Base-by-base conservation (phyloP, 2,329 filamentous ascomycete species). In the Sphaerulina vaccinii region DNA sequence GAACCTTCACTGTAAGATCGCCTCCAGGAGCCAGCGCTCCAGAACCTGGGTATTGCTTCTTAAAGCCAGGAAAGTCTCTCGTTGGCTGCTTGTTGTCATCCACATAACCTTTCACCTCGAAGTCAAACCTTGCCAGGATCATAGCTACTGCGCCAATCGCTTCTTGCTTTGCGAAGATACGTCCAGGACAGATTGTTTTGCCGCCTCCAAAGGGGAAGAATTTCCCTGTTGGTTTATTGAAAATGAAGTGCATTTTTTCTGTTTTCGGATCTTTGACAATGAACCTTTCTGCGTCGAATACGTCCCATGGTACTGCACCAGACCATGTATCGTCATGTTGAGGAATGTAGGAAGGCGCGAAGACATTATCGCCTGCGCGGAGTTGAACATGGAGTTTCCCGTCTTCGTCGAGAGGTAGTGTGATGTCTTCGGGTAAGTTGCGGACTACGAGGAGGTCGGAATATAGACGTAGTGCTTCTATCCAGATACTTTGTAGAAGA, bases 201-300 rank as follows among this genome's bases (percentile, higher is more conserved):
- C 62, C 64, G 15, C 64, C 66, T 15, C 66, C 66, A 37, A 68
- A 68, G 1, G 66, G 66, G 21, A 67, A 65, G 51, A 66, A 64
- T 33, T 63, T 64, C 5, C 64, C 66, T 2, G 51, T 55, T 6
- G 62, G 60, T 4, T 62, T 60, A n/a, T n/a, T 52, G 24, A 63
- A 58, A n/a, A 50, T 57, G 51, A 68, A 69, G 2, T 44, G 56
- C 16, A 44, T 35, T 35, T 58, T 50, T 3, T 61, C 65, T 13
- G 55, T 68, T n/a, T 63, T 56, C 5, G 63, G 46, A 33, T 66
- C 60, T 15, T 29, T 55, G 33, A 44, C 40, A 3, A 66, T 39
- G 54, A 68, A 68, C 23, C 66, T 57, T 22, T 67, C 62, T 1
- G 64, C 54, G 32, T 64, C 58, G 54, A 67, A 68, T 6, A 51